Evolutionary conservation across 2,329 filamentous ascomycete genomes (phyloP), one percentile per base, ranked within the genome.

Genomic region (Botrytis aclada): DNA sequence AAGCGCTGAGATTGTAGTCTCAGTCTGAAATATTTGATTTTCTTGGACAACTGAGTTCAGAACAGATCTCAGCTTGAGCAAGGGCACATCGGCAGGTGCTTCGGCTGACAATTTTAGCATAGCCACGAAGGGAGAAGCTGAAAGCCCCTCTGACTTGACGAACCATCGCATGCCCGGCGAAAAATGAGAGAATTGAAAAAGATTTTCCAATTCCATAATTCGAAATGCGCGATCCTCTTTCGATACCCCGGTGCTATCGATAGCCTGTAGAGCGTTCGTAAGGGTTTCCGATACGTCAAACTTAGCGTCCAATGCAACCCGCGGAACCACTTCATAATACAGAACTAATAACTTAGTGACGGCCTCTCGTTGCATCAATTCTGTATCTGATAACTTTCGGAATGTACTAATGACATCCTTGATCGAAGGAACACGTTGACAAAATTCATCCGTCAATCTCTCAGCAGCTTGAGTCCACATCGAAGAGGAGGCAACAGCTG

Each of bases 151-250:
- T 73, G 84, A 88, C 79, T 93, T 95, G 75, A 92, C 87, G 84
- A 96, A 98, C 95, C 95, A 98, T 75, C 92, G 90, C 90, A 97
- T 96, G 9, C 91, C 90, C 0, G 93, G 90, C 4, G 94, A 97
- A 77, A 91, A 89, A 75, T 90, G 88, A 5, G 95, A 94, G 80
- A 98, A 93, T 43, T 90, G 87, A 29, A 97, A 88, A 29, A 97
- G 85, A 80, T 95, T 93, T 80, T 94, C 91, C 41, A 98, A 84
- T 81, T 97, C 93, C 78, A 95, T 88, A 16, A 92, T 81, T 34
- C 88, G 85, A 64, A 95, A 84, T 1, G 86, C 85, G 67, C 85
- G 82, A 64, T 88, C 85, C 60, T 86, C 84, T 4, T 84, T 82
- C 25, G 70, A 73, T 29, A 77, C 71, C 4, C 64, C 63, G 10